These are phyloP conservation scores for Solanum dulcamara DNA, from an alignment of 257 asterid genomes.

Conservation along the genomic window DNA sequence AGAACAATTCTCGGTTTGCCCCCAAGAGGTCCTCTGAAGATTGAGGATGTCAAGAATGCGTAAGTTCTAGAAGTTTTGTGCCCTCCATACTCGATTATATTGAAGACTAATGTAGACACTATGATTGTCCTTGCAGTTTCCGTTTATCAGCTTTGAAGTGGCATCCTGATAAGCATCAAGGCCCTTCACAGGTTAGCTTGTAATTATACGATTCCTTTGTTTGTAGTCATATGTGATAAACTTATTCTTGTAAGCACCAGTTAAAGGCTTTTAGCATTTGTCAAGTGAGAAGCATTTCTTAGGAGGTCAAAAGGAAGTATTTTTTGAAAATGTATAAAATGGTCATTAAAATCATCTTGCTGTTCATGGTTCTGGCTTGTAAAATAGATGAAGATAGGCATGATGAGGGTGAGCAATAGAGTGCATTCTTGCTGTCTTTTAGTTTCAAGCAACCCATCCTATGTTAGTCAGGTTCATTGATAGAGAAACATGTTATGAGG, in stretches of 20 bases:
- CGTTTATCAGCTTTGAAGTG: constrained; percentile 76
- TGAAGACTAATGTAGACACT: background rate
- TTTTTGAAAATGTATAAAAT: background rate
- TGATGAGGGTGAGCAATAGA: background rate
- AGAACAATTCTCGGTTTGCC: constrained; percentile 73
- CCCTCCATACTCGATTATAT: background rate
- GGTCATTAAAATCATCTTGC: background rate
- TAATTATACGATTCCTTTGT: background rate
- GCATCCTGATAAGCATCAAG: constrained; percentile 95
- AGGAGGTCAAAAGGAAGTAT: background rate
- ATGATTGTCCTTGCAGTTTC: constrained; percentile 41
- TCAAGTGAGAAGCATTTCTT: background rate
- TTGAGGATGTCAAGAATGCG: constrained; percentile 86
- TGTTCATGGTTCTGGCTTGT: background rate
- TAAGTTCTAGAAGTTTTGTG: constrained; percentile 26
- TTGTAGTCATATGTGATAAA: background rate
- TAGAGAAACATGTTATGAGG: background rate
- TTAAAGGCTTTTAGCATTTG: background rate
- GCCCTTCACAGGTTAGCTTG: constrained; percentile 55
- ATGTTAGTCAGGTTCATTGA: background rate
- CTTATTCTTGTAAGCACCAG: background rate
- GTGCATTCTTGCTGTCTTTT: background rate
- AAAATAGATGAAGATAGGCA: background rate
- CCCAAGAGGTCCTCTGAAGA: constrained; percentile 50
- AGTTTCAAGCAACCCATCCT: background rate